Evolutionary conservation across 1,139 yeast genomes (phyloP), one percentile per base, ranked within the genome.

Genomic region (Yamadazyma mexicana): DNA sequence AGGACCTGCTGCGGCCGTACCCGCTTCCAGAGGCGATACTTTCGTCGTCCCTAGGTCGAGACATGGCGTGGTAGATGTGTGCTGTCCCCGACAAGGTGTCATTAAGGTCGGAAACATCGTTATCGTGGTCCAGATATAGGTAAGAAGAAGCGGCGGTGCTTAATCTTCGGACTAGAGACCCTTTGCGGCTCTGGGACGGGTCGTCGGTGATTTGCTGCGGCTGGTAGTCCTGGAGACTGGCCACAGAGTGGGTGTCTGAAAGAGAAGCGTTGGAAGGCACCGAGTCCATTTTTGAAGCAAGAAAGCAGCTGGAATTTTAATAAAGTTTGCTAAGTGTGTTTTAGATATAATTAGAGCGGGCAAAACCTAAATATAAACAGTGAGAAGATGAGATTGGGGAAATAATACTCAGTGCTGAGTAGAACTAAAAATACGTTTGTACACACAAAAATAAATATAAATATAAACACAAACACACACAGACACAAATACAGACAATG

Each of bases 31-130:
- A 16, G 14, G 22, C 14, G 14, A 5, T 16, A 14, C 12, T 28
- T 14, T 17, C 32, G 9, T 23, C 5, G 26, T 22, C 37, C 12
- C 32, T 26, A 3, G 14, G 26, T 10, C 20, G 32, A 26, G 27
- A 17, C 26, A 34, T 25, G 23, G 37, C 37, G 7, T 15, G 9
- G 27, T 34, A 34, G 15, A 34, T 18, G 17, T 22, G 14, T 4
- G 29, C 79, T 26, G 82, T 79, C 43, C 71, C 91, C 43, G 56
- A 91, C 28, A 57, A 67, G n/a, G 95, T 88, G 55, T 65, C 91
- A 40, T 82, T 94, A 2, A 84, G 92, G 2, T 73, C 89, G 45
- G 83, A 95, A 20, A 87, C 24, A 17, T 14, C 29, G 20, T 15
- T 7, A 14, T 24, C 27, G 26, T 8, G n/a, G 34, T 20, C 28